Percentiles rank a stretch among this genome's conserved stretches.
These are phyloP conservation scores for Ceratocystis alfenasii DNA, from an alignment of 2,329 filamentous ascomycete genomes.

Conservation along the genomic window DNA sequence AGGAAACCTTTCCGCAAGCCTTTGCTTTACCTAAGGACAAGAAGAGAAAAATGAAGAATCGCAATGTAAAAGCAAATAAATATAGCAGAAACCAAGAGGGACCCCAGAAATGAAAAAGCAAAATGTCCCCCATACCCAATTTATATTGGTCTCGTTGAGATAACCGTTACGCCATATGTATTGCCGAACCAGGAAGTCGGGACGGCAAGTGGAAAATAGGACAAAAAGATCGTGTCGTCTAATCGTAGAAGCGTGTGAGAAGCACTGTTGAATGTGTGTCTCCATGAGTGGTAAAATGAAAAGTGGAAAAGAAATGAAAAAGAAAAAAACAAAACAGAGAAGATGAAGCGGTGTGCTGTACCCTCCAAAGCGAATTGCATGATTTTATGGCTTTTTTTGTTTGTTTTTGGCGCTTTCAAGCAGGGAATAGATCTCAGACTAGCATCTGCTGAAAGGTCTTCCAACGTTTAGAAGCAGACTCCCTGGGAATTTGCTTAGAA, in stretches of 20 bases:
- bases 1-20: neutral
- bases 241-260: constrained; percentile 27
- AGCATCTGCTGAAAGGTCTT: neutral
- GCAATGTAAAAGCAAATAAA: constrained; percentile 27
- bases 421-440: neutral
- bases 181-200: neutral
- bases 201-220: constrained; percentile 29
- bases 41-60: constrained; percentile 26
- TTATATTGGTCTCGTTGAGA: constrained; percentile 34
- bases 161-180: constrained; percentile 34
- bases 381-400: constrained; percentile 12
- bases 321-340: constrained; percentile 22
- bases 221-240: constrained; percentile 32
- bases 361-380: constrained; percentile 18
- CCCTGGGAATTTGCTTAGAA: constrained; percentile 47
- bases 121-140: constrained; percentile 12
- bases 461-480: neutral
- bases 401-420: constrained; percentile 13
- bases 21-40: constrained; percentile 22
- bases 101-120: constrained; percentile 19
- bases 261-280: constrained; percentile 35
- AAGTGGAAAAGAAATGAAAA: constrained; percentile 16
- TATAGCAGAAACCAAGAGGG: constrained; percentile 17
- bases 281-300: constrained; percentile 22
- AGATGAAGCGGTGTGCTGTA: constrained; percentile 23